Evolutionary conservation across 2,329 filamentous ascomycete species (phyloP), one percentile per base, ranked within the genome.

Genomic region (Capronia americana): DNA sequence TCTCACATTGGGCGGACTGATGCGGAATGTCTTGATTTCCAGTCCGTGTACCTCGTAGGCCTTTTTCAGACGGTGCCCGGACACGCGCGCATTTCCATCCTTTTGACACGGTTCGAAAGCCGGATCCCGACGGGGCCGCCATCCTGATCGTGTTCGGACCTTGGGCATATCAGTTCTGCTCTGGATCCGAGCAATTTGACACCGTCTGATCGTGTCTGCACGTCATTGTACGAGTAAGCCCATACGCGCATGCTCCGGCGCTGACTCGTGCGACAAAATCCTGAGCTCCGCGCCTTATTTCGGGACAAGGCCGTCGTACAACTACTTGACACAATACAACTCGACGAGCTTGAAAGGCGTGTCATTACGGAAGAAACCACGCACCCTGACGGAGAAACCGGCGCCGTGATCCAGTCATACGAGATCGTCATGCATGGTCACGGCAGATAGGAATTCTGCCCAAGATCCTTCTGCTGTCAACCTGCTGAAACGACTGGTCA

Each of bases 371-470:
- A 26, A 32, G 10, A 32, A 28, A 7, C 24, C 64, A 3, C 23
- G 55, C 20, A 23, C 11, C n/a, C 41, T 2, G 57, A 61, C 14
- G 26, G 44, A 28, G 32, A 44, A n/a, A 61, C 51, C 2, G 34
- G 51, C 34, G 48, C 58, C 10, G 57, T 88, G 85, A 84, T 84
- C 70, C 86, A 88, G 72, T 76, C 76, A 3, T 89, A 88, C 70
- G 74, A 6, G 57, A 30, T 60, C 67, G 0, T 84, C 80, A 2
- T 73, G 86, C 5, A 82, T 82, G 67, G 69, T 76, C 0, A 72
- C 66, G 0, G 84, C 86, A 66, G 79, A 85, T 71, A 61, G 63
- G 66, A 80, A 85, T 72, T 61, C 28, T 4, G 26, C 56, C 4
- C 55, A 20, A 63, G 4, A 64, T 66, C 12, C 61, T 66, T 55